Base-by-base conservation (phyloP, 1,284 basidiomycete species). In the Malassezia equina region DNA sequence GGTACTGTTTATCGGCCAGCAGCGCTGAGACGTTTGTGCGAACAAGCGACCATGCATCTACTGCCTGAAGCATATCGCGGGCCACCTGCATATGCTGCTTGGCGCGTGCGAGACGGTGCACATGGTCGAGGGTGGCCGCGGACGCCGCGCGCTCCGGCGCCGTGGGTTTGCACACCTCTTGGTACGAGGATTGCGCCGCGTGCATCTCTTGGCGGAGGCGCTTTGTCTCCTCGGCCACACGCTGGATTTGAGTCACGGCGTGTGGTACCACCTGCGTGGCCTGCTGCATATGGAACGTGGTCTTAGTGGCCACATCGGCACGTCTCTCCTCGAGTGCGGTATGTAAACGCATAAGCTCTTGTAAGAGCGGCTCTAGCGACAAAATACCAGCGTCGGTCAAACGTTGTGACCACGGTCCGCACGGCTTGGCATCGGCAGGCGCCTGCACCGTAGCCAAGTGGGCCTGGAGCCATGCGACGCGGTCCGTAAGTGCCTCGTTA, bases 41-140 rank as follows among this genome's bases (percentile, higher is more conserved):
- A 34, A 96, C 80, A 0, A 87, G 87, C 47, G 85, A 87, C 91
- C 91, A 95, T 60, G 85, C 86, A 78, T 94, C 87, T 21, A 90
- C 90, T 71, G 94, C 90, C 29, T 84, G 81, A 19, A 94, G 76
- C 13, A 93, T 87, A 58, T 86, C 87, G 27, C 88, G 80, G 1
- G 88, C 82, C 1, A 83, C 83, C 65, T 88, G 85, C 87, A 95
- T 90, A 39, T 86, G 81, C 15, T 79, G 79, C 72, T 90, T 91
- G 32, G 89, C 81, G 8, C 81, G 82, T 75, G 94, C 88, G 23
- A 95, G 80, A 42, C 84, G 79, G 52, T 84, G 81, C 8, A 96
- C 77, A 40, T 81, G 80, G 48, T 87, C 83, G 54, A 95, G 49
- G 19, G 48, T 49, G 11, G n/a, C 24, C 9, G 47, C 47, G 27